These are phyloP conservation scores for Aspergillus bridgeri DNA, from an alignment of 495 filamentous ascomycete genomes.

Conservation along the genomic window DNA sequence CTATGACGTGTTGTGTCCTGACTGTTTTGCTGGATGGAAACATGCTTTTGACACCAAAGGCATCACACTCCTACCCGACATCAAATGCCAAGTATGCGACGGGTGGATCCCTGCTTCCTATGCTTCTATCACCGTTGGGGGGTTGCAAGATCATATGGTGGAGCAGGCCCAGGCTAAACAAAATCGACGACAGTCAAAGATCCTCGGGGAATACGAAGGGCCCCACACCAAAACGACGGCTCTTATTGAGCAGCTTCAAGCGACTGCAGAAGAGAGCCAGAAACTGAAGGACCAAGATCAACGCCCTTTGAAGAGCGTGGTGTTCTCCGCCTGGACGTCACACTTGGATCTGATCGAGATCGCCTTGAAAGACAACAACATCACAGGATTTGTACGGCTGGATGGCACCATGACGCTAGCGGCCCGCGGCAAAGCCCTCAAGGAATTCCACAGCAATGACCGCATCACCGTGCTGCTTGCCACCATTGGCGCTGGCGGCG, in stretches of 20 bases:
- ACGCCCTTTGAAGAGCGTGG: slow-evolving; percentile 78
- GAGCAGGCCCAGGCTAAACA: slow-evolving; percentile 45
- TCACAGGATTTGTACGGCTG: slow-evolving; percentile 68
- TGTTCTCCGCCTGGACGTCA: slow-evolving; percentile 92
- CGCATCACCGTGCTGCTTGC: slow-evolving; percentile 76
- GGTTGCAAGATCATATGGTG: slow-evolving; percentile 57
- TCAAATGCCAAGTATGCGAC: slow-evolving; percentile 65
- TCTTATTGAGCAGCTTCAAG: slow-evolving; percentile 63
- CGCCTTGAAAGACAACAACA: slow-evolving; percentile 64
- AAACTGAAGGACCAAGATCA: slow-evolving; percentile 53
- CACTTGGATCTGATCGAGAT: slow-evolving; percentile 92
- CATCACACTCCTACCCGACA: slow-evolving; percentile 16
- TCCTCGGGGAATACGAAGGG: slow-evolving; percentile 68
- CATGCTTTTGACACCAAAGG: slow-evolving; percentile 21
- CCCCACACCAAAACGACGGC: slow-evolving; percentile 89
- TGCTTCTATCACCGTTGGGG: slow-evolving; percentile 63
- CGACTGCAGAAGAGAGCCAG: slow-evolving; percentile 56
- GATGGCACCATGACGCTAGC: slow-evolving; percentile 81
- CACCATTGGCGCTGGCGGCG: slow-evolving; percentile 86
- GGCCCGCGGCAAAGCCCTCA: slow-evolving; percentile 67
- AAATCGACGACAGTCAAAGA: slow-evolving; percentile 54
- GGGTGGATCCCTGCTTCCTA: slow-evolving; percentile 54
- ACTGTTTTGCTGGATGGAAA: slow-evolving; percentile 56
- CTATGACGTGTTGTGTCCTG: slow-evolving; percentile 74
- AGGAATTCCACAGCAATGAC: slow-evolving; percentile 70